phyloP scores from a whole-genome alignment of 2,329 filamentous ascomycete genomes.

The Monosporascus sp. region DNA sequence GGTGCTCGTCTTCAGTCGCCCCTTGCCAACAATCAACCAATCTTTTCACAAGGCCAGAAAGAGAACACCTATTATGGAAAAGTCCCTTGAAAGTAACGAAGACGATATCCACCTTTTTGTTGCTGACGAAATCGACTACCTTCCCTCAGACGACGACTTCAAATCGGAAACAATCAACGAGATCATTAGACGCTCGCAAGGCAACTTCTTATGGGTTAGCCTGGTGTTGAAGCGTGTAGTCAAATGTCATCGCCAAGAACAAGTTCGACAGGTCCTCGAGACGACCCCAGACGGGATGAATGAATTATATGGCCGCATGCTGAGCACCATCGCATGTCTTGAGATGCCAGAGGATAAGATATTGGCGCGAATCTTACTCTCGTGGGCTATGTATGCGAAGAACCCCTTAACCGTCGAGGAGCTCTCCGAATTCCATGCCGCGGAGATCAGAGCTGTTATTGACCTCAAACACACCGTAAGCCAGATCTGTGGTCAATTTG shows the following conservation, averaged over 20 bases:
- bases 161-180: slow-evolving; percentile 1
- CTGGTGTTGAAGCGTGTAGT: slow-evolving; percentile 11
- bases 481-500: slow-evolving; percentile 16
- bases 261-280: slow-evolving; percentile 9
- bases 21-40: slow-evolving; percentile 3
- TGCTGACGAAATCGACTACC: slow-evolving; percentile 10
- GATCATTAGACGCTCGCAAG: slow-evolving; percentile 9
- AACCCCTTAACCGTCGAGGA: slow-evolving; percentile 12
- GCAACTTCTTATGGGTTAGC: slow-evolving; percentile 16
- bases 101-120: slow-evolving; percentile 11
- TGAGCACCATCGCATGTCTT: slow-evolving; percentile 4
- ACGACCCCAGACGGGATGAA: slow-evolving; percentile 15
- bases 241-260: slow-evolving; percentile 12
- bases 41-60: slow-evolving; percentile 7
- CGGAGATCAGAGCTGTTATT: slow-evolving; percentile 7
- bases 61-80: neutral
- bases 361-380: slow-evolving; percentile 10
- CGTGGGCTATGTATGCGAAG: slow-evolving; percentile 15
- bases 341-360: slow-evolving; percentile 6
- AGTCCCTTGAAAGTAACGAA: slow-evolving; percentile 5
- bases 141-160: slow-evolving; percentile 8
- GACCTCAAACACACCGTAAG: slow-evolving; percentile 12
- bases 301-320: slow-evolving; percentile 14
- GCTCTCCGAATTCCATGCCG: slow-evolving; percentile 5
- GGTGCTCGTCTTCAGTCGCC: slow-evolving; percentile 7